Evolutionary conservation across 306 rosid species (phyloP).

Genomic region (Glycine tomentella): DNA sequence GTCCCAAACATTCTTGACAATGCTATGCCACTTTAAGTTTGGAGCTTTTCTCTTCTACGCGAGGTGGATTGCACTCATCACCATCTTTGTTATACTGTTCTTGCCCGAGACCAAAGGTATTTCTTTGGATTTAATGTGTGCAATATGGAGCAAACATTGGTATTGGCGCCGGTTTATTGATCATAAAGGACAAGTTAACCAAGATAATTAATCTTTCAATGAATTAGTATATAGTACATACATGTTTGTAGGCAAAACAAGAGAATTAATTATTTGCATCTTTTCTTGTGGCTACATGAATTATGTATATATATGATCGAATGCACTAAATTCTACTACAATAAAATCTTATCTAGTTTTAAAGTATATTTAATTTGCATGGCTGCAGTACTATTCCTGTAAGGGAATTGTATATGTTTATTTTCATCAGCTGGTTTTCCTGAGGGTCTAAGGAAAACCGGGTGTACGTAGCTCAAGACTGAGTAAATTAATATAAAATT

Average conservation of each 20-base stretch:
- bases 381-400: too few relatives aligned
- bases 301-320: background rate
- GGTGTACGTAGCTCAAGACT: too few relatives aligned
- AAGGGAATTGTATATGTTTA: too few relatives aligned
- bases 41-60: slow-evolving; percentile 72
- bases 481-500: too few relatives aligned
- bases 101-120: slow-evolving; percentile 84
- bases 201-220: background rate
- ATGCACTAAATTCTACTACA: too few relatives aligned
- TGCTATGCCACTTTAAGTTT: slow-evolving; percentile 74
- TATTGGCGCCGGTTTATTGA: slow-evolving; percentile 60
- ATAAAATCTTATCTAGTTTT: too few relatives aligned
- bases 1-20: slow-evolving; percentile 71
- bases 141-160: slow-evolving; percentile 72
- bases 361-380: too few relatives aligned
- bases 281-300: background rate
- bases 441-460: too few relatives aligned
- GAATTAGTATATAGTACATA: background rate
- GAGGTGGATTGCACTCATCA: slow-evolving; percentile 65
- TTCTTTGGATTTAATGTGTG: slow-evolving; percentile 59
- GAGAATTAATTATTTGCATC: background rate
- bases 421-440: too few relatives aligned
- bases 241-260: background rate
- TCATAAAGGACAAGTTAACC: background rate
- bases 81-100: slow-evolving; percentile 56